Percentiles rank a stretch among this genome's conserved stretches.
phyloP scores from a whole-genome alignment of 768 basidiomycete genomes.

The Boletellus ananas region DNA sequence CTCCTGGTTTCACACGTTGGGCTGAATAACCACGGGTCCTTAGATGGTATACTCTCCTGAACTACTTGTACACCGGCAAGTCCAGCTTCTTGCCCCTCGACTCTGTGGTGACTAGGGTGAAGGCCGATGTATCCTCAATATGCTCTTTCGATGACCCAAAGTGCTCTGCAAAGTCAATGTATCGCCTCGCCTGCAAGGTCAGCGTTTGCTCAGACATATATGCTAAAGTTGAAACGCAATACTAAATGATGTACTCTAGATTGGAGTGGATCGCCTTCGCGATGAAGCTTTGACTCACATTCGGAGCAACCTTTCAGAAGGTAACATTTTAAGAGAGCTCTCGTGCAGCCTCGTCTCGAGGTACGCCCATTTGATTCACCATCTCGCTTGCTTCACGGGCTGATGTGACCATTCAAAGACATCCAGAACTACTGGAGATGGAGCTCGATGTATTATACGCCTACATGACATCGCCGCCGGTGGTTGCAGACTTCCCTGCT shows the following conservation, averaged over 20 bases:
- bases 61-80: constrained; percentile 38
- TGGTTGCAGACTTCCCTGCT: constrained; percentile 10
- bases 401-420: constrained; percentile 1
- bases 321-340: constrained; percentile 26
- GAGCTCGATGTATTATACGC: constrained; percentile 22
- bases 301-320: constrained; percentile 13
- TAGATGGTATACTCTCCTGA: constrained; percentile 39
- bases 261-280: constrained; percentile 18
- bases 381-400: too few relatives aligned
- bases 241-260: constrained; percentile 1
- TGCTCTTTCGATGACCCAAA: background rate
- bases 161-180: constrained; percentile 46
- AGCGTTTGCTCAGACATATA: background rate
- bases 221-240: background rate
- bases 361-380: constrained; percentile 3
- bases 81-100: constrained; percentile 32
- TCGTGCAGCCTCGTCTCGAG: constrained; percentile 15
- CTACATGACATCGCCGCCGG: constrained; percentile 9
- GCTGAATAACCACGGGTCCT: background rate
- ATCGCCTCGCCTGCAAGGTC: constrained; percentile 40
- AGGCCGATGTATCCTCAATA: background rate
- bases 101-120: constrained; percentile 8
- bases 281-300: constrained; percentile 19
- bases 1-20: background rate
- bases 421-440: constrained; percentile 18